Evolutionary conservation across 1,284 basidiomycete genomes (phyloP), one percentile per base, ranked within the genome.

Genomic region (Somion occarium): DNA sequence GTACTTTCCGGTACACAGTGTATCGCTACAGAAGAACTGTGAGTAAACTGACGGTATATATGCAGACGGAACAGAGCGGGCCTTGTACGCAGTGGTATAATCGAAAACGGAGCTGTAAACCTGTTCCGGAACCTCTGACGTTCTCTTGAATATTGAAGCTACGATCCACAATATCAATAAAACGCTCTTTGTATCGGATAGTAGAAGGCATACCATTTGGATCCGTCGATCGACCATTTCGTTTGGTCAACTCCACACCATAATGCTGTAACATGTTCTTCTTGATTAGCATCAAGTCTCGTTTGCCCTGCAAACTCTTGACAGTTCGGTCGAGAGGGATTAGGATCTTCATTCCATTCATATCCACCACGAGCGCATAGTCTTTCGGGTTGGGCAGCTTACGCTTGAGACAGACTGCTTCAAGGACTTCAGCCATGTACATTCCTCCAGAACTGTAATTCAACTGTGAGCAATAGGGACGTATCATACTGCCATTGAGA

Each of bases 291-390:
- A 88, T 80, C 13, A 99, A 76, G 60, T 96, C 89, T 23, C 83
- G 80, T 61, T 88, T 90, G 11, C 91, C 93, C 64, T 92, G 89
- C 59, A 98, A 72, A 68, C 88, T 91, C 27, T 93, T 93, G 12
- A 98, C 96, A 0, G 94, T 98, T n/a, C 94, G 80, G 66, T 99
- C 96, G 13, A 97, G 78, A 7, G 95, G 94, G 22, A 98, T 86
- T 37, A 97, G 76, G 47, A 98, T 86, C 48, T 83, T 86, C 59
- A 82, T 75, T 58, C 92, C 85, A 7, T 81, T 82, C 15, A 93
- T 75, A 49, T 67, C 64, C 2, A 68, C 56, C 48, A 94, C 76
- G 1, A 97, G 76, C 0, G 90, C 91, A 71, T 92, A 96, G 53
- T 94, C 88, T 50, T 87, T 86, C 1, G 88, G 77, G 58, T 88